Conservation (phyloP, 768 basidiomycete genomes). For the Tricholoma sp. region DNA sequence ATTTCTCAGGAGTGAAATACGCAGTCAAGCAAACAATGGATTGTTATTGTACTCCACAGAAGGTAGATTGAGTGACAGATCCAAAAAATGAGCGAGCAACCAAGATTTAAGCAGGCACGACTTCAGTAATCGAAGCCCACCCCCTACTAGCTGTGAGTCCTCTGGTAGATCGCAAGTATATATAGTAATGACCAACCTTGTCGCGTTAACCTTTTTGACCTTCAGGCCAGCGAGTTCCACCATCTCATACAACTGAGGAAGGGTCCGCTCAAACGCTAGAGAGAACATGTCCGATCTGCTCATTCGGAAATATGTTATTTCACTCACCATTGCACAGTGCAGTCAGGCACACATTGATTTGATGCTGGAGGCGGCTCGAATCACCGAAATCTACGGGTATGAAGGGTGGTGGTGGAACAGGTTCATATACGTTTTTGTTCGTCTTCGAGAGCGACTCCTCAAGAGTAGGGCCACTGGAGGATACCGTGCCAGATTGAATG, state of each 20-base stretch:
- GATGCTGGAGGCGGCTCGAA: constrained; percentile 30
- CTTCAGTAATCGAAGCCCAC: constrained; percentile 34
- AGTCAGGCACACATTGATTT: constrained; percentile 31
- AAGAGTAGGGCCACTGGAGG: constrained; percentile 21
- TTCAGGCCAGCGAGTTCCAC: constrained; percentile 29
- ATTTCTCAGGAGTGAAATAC: too few relatives aligned
- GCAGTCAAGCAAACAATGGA: too few relatives aligned
- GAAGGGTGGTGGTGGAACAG: constrained; percentile 30
- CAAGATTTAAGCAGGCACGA: constrained; percentile 20
- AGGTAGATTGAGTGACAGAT: neutral
- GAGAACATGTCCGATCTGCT: neutral
- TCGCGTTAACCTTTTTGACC: constrained; percentile 33
- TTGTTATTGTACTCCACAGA: too few relatives aligned
- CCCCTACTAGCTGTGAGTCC: constrained; percentile 18
- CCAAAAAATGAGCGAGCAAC: neutral
- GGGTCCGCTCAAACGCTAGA: constrained; percentile 31
- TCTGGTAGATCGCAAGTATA: neutral
- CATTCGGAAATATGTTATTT: neutral
- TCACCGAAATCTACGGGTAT: constrained; percentile 35
- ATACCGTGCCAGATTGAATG: constrained; percentile 29
- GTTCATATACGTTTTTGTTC: constrained; percentile 24
- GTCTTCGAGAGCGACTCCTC: constrained; percentile 23
- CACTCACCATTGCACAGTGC: constrained; percentile 29
- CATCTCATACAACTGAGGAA: constrained; percentile 32
- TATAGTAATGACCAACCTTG: constrained; percentile 20